Base-by-base conservation (phyloP, 2,329 filamentous ascomycete genomes). In the Penicillium sp. region DNA sequence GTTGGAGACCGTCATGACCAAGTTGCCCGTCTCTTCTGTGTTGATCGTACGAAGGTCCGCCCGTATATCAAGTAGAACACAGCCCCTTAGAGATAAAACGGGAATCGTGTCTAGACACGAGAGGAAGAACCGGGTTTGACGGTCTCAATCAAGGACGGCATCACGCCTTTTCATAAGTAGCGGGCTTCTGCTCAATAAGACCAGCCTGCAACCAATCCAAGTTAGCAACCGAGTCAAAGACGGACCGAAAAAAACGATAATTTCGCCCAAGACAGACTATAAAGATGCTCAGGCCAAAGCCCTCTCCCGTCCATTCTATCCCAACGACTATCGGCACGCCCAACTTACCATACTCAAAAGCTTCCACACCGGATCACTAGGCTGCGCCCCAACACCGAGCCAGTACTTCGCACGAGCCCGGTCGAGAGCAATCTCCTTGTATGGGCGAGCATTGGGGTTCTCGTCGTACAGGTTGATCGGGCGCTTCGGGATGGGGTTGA, bases 351-450 rank as follows among this genome's bases (percentile, higher is more conserved):
- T 85, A 46, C 80, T 80, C 59, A 98, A 74, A 60, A 97, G 69
- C 65, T 88, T 79, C 90, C 90, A 95, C 28, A 86, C 87, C 3
- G 87, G 84, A 58, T 96, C 88, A 52, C 86, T 90, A 8, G 93
- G 93, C 73, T 98, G 93, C 46, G 93, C 93, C 1, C 93, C 93
- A 3, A 97, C 91, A 66, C 93, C 93, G 28, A 98, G 78, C 93
- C 93, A 98, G 74, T 98, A 98, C 69, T 86, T 85, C 47, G 91
- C 87, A 50, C 93, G 78, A 56, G 81, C 75, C 6, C 80, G 74
- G 69, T 98, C 93, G 11, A 98, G 78, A 62, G 88, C 84, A 66
- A 98, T 87, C 58, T 97, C 90, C 72, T 98, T 98, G 75, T 86
- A 88, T 46, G 87, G 79, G 47, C 82, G 81, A 14, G 82, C 81